Conservation (phyloP, 2,329 filamentous ascomycete genomes). For the Tothia fuscella region DNA sequence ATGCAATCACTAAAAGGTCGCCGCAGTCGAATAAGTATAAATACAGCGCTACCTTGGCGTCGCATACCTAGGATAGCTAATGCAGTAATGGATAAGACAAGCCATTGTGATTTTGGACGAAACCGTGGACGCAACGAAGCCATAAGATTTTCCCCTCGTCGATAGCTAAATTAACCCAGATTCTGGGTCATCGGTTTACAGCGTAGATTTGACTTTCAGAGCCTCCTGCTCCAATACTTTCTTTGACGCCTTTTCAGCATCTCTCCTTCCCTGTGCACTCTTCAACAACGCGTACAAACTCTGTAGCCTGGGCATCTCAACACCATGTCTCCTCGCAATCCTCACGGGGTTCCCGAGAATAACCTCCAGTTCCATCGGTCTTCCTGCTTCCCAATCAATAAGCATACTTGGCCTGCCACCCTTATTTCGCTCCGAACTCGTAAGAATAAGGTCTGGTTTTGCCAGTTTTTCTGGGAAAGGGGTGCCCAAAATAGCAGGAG, state of each 20-base stretch:
- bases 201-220: neutral
- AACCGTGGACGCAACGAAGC: no score
- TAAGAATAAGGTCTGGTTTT: conserved; percentile 48
- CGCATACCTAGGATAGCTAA: no score
- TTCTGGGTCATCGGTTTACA: no score
- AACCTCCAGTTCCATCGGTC: conserved; percentile 58
- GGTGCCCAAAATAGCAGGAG: conserved; percentile 50
- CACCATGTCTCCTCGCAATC: conserved; percentile 49
- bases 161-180: no score
- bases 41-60: no score
- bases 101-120: no score
- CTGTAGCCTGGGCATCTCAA: conserved; percentile 55
- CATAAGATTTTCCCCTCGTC: no score
- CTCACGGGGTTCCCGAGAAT: conserved; percentile 60
- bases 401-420: conserved; percentile 55
- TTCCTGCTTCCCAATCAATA: conserved; percentile 55
- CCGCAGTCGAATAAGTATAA: no score
- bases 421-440: conserved; percentile 50
- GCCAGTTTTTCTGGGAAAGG: conserved; percentile 49
- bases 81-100: no score
- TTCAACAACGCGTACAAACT: conserved; percentile 53
- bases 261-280: conserved; percentile 46
- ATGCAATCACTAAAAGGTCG: no score
- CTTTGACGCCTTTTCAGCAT: conserved; percentile 20
- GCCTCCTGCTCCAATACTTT: conserved; percentile 5